Evolutionary conservation across 2,329 filamentous ascomycete species (phyloP).

Genomic region (Fusarium sp.): DNA sequence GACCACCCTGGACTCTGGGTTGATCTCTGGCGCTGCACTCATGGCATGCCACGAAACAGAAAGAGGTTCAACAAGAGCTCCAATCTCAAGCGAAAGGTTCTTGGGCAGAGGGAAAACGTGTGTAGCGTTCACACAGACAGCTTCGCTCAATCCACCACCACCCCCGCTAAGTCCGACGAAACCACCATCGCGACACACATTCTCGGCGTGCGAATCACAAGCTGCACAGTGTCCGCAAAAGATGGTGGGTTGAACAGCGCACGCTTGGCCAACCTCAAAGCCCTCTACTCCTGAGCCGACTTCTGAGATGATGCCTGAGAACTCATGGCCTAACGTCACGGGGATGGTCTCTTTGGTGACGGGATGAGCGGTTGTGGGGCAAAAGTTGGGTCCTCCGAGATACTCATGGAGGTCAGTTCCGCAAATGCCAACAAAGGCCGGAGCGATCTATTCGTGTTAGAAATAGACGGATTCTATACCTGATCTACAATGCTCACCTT

Average conservation of each 20-base stretch:
- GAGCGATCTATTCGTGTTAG: constrained; percentile 33
- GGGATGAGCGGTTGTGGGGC: constrained; percentile 62
- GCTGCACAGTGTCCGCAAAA: constrained; percentile 64
- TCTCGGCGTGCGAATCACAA: constrained; percentile 61
- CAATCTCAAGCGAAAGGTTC: constrained; percentile 58
- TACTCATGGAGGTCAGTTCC: constrained; percentile 50
- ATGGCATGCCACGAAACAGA: constrained; percentile 57
- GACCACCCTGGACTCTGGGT: constrained; percentile 54
- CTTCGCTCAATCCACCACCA: constrained; percentile 64
- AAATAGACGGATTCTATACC: fast-evolving
- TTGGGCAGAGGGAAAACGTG: constrained; percentile 60
- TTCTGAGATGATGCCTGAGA: constrained; percentile 66
- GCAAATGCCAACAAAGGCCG: constrained; percentile 59
- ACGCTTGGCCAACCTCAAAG: constrained; percentile 62
- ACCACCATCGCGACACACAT: constrained; percentile 61
- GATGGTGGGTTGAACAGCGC: constrained; percentile 67
- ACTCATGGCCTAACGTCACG: constrained; percentile 70
- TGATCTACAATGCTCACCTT: constrained; percentile 21
- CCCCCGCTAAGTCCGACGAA: constrained; percentile 51
- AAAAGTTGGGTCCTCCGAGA: constrained; percentile 47
- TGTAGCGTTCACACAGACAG: constrained; percentile 59
- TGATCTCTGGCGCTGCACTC: constrained; percentile 53
- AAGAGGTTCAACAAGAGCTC: constrained; percentile 61
- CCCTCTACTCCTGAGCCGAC: constrained; percentile 59
- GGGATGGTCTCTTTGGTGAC: constrained; percentile 65